A percentile compares a stretch with the other conserved stretches of the same genome.
Conservation (phyloP, 2,329 filamentous ascomycete species). For the Colletotrichum cordylinicola region DNA sequence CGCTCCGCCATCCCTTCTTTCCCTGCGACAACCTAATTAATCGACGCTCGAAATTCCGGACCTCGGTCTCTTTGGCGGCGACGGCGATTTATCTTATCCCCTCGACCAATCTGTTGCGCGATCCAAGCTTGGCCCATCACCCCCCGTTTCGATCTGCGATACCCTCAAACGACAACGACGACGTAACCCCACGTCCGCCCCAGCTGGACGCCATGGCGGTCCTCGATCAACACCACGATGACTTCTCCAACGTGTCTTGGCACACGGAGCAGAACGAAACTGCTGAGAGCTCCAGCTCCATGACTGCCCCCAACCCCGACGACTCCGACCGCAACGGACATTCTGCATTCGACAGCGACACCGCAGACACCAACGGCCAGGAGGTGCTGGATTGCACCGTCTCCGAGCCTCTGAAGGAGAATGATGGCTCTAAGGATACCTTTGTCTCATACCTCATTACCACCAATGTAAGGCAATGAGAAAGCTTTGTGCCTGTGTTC, state of each 20-base stretch:
- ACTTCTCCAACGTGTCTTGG: constrained; percentile 86
- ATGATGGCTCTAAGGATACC: constrained; percentile 93
- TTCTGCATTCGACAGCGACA: constrained; percentile 53
- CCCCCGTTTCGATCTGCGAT: not conserved
- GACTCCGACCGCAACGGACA: constrained; percentile 32
- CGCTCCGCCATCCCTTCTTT: not conserved
- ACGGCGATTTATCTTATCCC: not conserved
- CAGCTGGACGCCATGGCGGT: constrained; percentile 43
- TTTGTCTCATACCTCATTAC: constrained; percentile 96
- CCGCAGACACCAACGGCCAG: constrained; percentile 60
- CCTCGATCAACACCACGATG: constrained; percentile 60
- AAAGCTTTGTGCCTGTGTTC: not conserved
- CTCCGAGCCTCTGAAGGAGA: constrained; percentile 87
- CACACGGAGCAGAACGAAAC: constrained; percentile 59
- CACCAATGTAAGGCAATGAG: constrained; percentile 68
- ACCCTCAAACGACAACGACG: not conserved
- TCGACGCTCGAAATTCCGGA: not conserved
- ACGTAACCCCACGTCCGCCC: constrained; percentile 22
- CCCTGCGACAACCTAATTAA: not conserved
- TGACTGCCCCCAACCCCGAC: constrained; percentile 22
- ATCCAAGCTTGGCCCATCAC: not conserved
- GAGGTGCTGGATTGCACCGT: constrained; percentile 87
- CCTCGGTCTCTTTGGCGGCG: not conserved
- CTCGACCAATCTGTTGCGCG: not conserved
- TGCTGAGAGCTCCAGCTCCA: constrained; percentile 32